phyloP scores from a whole-genome alignment of 2,329 filamentous ascomycete genomes.

The Penicillium occitanis region DNA sequence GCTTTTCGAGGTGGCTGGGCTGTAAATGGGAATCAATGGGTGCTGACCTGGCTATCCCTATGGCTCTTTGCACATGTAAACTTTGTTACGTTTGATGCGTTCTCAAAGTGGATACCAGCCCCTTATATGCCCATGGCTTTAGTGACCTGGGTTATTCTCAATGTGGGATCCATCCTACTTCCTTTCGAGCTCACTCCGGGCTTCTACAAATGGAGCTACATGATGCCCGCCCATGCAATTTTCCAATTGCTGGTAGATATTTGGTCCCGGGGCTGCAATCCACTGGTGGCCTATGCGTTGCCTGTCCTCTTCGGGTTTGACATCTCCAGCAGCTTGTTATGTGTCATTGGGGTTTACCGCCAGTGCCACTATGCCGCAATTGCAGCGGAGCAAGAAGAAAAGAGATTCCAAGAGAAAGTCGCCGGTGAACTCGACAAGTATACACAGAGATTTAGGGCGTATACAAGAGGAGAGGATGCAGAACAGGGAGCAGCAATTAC shows the following conservation, averaged over 20 bases:
- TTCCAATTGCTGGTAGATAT: conserved; percentile 46
- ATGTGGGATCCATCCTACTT: conserved; percentile 45
- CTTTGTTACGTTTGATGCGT: conserved; percentile 47
- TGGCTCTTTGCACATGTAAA: conserved; percentile 50
- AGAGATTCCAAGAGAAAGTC: neutral
- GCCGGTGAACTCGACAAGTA: neutral
- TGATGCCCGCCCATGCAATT: conserved; percentile 43
- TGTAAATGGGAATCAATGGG: conserved; percentile 41
- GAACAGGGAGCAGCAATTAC: neutral
- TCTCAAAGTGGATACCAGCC: conserved; percentile 43
- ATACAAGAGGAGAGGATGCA: neutral
- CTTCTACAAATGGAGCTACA: conserved; percentile 45
- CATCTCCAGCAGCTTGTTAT: neutral
- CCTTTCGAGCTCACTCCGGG: conserved; percentile 46
- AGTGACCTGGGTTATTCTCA: conserved; percentile 48
- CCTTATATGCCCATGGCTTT: conserved; percentile 48
- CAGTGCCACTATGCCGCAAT: neutral
- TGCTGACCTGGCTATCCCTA: conserved; percentile 44
- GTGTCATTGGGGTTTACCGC: neutral
- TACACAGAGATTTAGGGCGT: neutral
- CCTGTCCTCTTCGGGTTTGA: conserved; percentile 42
- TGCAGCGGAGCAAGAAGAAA: neutral
- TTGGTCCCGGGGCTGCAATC: conserved; percentile 47
- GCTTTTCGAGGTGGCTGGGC: conserved; percentile 45
- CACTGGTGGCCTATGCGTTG: conserved; percentile 41